A percentile compares a stretch with the other conserved stretches of the same genome.
These are phyloP conservation scores for Stevia rebaudiana DNA, from an alignment of 140 eudicot species.

Conservation along the genomic window DNA sequence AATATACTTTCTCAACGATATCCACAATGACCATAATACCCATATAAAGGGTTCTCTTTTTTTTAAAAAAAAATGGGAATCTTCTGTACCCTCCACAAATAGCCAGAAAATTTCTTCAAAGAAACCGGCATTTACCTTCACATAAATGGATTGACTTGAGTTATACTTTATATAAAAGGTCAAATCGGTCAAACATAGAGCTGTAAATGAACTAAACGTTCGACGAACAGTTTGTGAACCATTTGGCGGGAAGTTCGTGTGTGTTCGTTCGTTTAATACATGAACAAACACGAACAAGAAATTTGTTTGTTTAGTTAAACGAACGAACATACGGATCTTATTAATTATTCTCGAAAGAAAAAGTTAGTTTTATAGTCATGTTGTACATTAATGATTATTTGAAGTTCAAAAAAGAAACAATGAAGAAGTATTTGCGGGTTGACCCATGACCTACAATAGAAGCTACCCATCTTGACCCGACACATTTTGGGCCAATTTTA, in stretches of 20 bases:
- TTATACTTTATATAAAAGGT: not conserved
- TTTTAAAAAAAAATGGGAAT: constrained; percentile 1
- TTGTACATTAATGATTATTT: not conserved
- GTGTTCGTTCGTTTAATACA: no score
- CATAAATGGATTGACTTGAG: not conserved
- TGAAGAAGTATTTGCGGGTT: not conserved
- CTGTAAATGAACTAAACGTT: no score
- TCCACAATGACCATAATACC: constrained; percentile 27
- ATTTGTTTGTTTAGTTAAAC: no score
- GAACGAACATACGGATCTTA: no score
- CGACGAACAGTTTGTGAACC: no score
- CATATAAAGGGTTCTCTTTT: constrained; percentile 1
- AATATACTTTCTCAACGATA: constrained; percentile 27
- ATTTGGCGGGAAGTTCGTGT: no score
- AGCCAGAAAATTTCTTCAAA: constrained; percentile 23
- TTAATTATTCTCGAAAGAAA: no score
- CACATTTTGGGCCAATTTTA: no score
- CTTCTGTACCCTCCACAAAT: constrained; percentile 18
- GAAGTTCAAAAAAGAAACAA: not conserved
- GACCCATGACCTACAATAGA: not conserved
- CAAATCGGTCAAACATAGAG: not conserved
- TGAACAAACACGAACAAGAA: no score
- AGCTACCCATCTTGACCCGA: not conserved
- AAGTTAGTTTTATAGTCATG: not conserved
- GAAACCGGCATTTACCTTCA: constrained; percentile 20